Evolutionary conservation across 768 basidiomycete species (phyloP).

Genomic region (Chlorophyllum brunneum): DNA sequence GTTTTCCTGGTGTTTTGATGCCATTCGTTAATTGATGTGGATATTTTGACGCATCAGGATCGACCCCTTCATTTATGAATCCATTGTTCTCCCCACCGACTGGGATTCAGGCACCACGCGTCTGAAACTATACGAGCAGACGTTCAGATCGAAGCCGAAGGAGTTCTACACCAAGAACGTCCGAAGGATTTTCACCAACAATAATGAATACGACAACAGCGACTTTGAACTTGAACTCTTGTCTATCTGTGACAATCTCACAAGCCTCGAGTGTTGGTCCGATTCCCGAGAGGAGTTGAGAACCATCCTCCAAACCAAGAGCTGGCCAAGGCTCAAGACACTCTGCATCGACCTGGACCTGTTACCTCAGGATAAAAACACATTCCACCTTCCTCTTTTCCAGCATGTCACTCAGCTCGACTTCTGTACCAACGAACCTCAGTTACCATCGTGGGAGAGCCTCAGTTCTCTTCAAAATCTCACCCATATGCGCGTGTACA

Average conservation of each 20-base stretch:
- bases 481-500: slow-evolving; percentile 1
- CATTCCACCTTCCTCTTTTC: slow-evolving; percentile 7
- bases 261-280: slow-evolving; percentile 6
- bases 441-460: slow-evolving; percentile 4
- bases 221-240: slow-evolving; percentile 5
- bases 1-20: background rate
- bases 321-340: background rate
- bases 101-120: background rate
- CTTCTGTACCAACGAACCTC: background rate
- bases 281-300: background rate
- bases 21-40: background rate
- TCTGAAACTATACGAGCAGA: background rate
- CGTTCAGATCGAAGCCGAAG: slow-evolving; percentile 1
- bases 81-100: background rate
- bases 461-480: background rate
- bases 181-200: slow-evolving; percentile 4
- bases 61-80: slow-evolving; percentile 1
- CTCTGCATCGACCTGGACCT: slow-evolving; percentile 3
- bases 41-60: background rate
- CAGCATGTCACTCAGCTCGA: slow-evolving; percentile 6
- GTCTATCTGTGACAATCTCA: slow-evolving; percentile 2
- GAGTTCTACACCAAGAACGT: slow-evolving; percentile 1
- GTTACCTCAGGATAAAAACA: slow-evolving; percentile 6
- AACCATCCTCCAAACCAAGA: background rate
- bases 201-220: background rate